Evolutionary conservation across 352 stramenopile species (phyloP), one percentile per base, ranked within the genome.

Genomic region (Phytophthora hibernalis): DNA sequence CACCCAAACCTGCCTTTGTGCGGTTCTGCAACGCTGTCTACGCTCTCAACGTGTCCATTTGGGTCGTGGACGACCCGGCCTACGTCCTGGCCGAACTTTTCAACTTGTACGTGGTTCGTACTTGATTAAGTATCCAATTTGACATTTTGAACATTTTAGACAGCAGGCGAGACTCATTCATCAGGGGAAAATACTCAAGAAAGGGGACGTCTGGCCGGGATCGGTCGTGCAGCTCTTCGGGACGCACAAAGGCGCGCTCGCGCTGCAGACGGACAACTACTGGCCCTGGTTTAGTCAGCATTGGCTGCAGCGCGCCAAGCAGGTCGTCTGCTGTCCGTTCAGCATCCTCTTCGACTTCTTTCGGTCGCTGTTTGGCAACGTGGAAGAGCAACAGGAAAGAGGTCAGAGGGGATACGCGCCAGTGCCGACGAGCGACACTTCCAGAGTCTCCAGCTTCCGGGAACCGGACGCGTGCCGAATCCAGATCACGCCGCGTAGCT

Each of bases 1-100:
- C 31, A 7, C 61, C 66, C 1, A 59, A 50, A 42, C 85, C 87
- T 0, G 85, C 85, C 37, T 87, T 65, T 48, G 68, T 95, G 72
- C 86, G 85, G 50, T 95, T 91, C 75, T 91, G 85, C 69, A 95
- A 95, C 58, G 82, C 76, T 15, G 76, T 88, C 8, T 95, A 93
- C 74, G 70, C 83, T 24, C 68, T 95, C 11, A 83, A 93, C 26
- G 80, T 93, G 43, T 92, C 82, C 20, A 93, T 93, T 37, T 95
- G 85, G 85, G 73, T 74, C 9, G 82, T 95, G 4, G 70, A 91
- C 16, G 85, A 95, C 42, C 85, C 87, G 2, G 79, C 83, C 22
- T 70, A 74, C 33, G 73, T 82, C 18, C 73, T 95, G 35, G 82
- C 87, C 5, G 55, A 69, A 13, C 79, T 93, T 7, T 95, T 95